Percentiles rank a stretch among this genome's conserved stretches.
These are phyloP conservation scores for Rosa rugosa DNA, from an alignment of 306 rosid genomes.

Conservation along the genomic window DNA sequence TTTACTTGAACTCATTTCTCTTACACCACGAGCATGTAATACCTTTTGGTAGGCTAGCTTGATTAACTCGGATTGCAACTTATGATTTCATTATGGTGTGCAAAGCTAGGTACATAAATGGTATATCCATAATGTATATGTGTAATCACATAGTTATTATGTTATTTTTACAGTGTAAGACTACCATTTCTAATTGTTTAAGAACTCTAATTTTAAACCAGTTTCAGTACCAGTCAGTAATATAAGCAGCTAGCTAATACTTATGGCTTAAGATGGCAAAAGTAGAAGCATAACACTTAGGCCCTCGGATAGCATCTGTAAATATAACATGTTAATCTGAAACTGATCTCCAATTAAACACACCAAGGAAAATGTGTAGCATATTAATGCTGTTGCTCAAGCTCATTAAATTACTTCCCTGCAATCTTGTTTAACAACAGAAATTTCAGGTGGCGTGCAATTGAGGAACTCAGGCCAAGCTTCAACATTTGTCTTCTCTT, in stretches of 20 bases:
- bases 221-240: not conserved
- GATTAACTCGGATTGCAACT: conserved; percentile 13
- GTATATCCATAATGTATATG: not conserved
- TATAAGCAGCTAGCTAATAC: not conserved
- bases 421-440: not conserved
- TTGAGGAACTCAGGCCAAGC: not conserved
- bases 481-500: conserved; percentile 2
- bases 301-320: not conserved
- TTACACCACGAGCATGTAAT: conserved; percentile 15
- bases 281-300: not conserved
- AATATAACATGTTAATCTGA: not conserved
- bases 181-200: not conserved
- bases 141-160: not conserved
- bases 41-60: conserved; percentile 41
- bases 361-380: not conserved
- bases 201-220: not conserved
- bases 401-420: not conserved
- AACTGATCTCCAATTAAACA: not conserved
- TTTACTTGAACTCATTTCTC: conserved; percentile 12
- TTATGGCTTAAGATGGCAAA: not conserved
- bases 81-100: not conserved
- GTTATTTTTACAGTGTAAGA: not conserved
- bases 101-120: conserved; percentile 1
- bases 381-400: not conserved
- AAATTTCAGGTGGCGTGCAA: not conserved